Base-by-base conservation (phyloP, 192 early-diverging fungal species). In the Phlyctochytrium bullatum region DNA sequence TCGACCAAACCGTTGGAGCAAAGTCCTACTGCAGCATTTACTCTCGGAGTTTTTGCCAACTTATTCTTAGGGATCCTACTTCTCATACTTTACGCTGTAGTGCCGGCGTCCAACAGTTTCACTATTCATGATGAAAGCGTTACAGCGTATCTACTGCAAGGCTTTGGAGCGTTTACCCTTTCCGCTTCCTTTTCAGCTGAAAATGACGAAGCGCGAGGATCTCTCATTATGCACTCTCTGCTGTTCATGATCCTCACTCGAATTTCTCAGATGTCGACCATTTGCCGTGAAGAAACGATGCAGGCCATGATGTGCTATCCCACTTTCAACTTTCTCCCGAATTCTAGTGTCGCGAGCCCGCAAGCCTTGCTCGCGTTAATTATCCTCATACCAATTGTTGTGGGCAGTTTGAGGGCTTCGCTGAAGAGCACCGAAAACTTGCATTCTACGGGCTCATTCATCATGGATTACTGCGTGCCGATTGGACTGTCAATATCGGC, bases 61-160 rank as follows among this genome's bases (percentile, higher is more conserved):
- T 16, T 62, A 53, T 1, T 68, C 47, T 32, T 82, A 12, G 73
- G 52, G n/a, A 17, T 72, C 2, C 14, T 74, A 20, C 52, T 88
- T 27, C 64, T 80, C 27, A 54, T 86, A 29, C 53, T 85, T 16
- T 89, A 91, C 64, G 78, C 82, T 14, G 68, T 88, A 35, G 82
- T 85, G 0, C 90, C 92, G 52, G 87, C 84, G 0, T 96, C 95
- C 3, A 94, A 98, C 77, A 94, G 91, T 68, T 96, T 90, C 68
- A 94, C 92, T 0, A 82, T 96, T 32, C 88, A 81, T 80, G 95
- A 98, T 77, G 93, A 97, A 66, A 76, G 80, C 34, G 80, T 91
- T 27, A 82, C 87, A 20, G 69, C 83, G 0, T 89, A 87, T 67
- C 73, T 92, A 17, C 57, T 88, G 3, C 88, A 90, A 59, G 86